Conservation (phyloP, 345 rosid species). For the Lumnitzera racemosa region DNA sequence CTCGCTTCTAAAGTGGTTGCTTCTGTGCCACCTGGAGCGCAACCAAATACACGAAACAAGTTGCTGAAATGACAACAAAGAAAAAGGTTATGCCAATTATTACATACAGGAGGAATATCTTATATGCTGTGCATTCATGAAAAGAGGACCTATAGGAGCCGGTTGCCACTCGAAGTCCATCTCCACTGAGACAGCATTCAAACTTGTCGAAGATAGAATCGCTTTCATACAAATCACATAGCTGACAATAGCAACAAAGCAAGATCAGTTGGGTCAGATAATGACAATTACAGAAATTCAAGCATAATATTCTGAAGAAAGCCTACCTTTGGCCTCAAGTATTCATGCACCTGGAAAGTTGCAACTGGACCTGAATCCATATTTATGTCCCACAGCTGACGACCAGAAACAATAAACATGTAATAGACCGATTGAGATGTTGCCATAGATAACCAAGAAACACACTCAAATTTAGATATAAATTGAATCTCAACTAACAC, state of each 20-base stretch:
- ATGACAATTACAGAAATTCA: constrained; percentile 1
- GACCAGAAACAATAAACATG: constrained; percentile 1
- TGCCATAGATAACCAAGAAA: too few species aligned
- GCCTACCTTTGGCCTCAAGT: constrained; percentile 68
- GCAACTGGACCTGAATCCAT: constrained; percentile 74
- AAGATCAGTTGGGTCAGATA: constrained; percentile 7
- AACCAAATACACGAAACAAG: constrained; percentile 62
- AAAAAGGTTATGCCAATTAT: neutral
- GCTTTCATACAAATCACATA: constrained; percentile 63
- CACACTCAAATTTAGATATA: too few species aligned
- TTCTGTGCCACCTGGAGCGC: constrained; percentile 42
- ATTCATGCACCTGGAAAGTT: constrained; percentile 89
- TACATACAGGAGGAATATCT: neutral
- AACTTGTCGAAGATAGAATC: constrained; percentile 63
- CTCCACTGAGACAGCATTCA: constrained; percentile 56
- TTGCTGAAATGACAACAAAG: constrained; percentile 37
- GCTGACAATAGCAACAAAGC: constrained; percentile 28
- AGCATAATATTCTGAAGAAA: constrained; percentile 4
- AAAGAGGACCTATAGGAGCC: constrained; percentile 62
- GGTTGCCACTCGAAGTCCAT: constrained; percentile 55
- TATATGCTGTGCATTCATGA: constrained; percentile 1
- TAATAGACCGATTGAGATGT: too few species aligned
- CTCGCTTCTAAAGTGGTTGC: constrained; percentile 54
- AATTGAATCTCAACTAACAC: too few species aligned
- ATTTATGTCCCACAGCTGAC: constrained; percentile 87